Evolutionary conservation across 345 rosid species (phyloP), one percentile per base, ranked within the genome.

Genomic region (Cochlearia excelsa): DNA sequence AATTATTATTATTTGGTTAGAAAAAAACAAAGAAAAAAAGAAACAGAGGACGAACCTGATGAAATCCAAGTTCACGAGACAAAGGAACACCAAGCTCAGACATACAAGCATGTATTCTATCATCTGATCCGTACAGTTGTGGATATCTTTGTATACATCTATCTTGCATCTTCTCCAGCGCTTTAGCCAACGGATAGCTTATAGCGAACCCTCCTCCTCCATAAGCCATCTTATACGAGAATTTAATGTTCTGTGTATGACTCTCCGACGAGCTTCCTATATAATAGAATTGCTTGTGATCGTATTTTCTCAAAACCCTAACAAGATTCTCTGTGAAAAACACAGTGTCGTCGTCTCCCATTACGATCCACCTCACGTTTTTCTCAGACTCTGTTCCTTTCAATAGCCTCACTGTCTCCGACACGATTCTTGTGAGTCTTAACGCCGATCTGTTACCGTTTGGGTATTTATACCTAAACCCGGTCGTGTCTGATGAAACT

Each of bases 191-290:
- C 0, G 87, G 79, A 63, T 80, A 85, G 65, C 95, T 85, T 1
- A 87, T 82, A 8, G 91, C 90, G 5, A 90, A 87, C 3, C 95
- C 94, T n/a, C 95, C 97, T 9, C 97, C 97, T 5, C 97, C 95
- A 28, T 78, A 90, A 9, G 86, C 94, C 95, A 90, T 90, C 2
- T 78, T 81, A 37, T 82, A 84, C 0, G 83, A 79, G 60, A 87
- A 90, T 7, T 66, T 56, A 1, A 87, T 53, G 61, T 87, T 87
- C 78, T 90, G 97, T 9, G 75, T 31, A 48, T 90, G 95, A 67
- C 84, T 82, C 75, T 90, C 91, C n/a, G 95, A 85, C 0, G 79
- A 62, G 47, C 83, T 74, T 42, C 95, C 95, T 2, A 87, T 78
- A 57, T 87, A 90, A 64, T 85, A 84, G 29, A 57, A 76, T 63